phyloP scores from a whole-genome alignment of 768 basidiomycete genomes.

The Rhizopogon salebrosus region DNA sequence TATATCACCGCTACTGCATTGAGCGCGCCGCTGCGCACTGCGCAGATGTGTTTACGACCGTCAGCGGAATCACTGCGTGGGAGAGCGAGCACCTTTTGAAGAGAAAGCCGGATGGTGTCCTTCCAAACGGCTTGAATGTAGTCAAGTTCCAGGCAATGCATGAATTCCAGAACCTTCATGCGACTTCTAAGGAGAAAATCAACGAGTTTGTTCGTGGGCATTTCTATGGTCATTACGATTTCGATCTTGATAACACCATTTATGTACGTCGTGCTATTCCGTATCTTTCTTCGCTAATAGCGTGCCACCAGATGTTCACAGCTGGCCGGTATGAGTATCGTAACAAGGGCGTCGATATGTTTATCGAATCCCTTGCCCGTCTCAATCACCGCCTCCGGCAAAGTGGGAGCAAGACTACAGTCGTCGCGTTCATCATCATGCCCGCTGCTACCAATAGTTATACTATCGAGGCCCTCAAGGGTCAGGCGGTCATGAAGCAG shows the following conservation, averaged over 20 bases:
- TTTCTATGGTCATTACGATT: slow-evolving; percentile 97
- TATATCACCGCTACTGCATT: slow-evolving; percentile 97
- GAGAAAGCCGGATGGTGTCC: slow-evolving; percentile 93
- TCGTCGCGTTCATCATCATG: slow-evolving; percentile 99
- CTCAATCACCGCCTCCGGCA: slow-evolving; percentile 62
- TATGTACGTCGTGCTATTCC: slow-evolving; percentile 46
- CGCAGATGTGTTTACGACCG: slow-evolving; percentile 97
- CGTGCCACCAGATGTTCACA: slow-evolving; percentile 75
- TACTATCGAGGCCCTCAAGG: slow-evolving; percentile 95
- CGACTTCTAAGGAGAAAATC: slow-evolving; percentile 93
- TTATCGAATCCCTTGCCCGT: slow-evolving; percentile 93
- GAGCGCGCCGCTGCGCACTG: slow-evolving; percentile 93
- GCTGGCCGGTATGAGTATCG: slow-evolving; percentile 99
- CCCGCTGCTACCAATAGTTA: slow-evolving; percentile 95
- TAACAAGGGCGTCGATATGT: slow-evolving; percentile 99
- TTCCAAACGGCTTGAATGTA: slow-evolving; percentile 97
- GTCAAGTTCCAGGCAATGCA: slow-evolving; percentile 99
- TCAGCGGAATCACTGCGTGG: slow-evolving; percentile 97
- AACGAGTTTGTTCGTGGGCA: slow-evolving; percentile 97
- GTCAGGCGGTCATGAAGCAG: slow-evolving; percentile 96
- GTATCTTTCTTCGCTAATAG: slow-evolving; percentile 7
- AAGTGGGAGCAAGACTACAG: slow-evolving; percentile 67
- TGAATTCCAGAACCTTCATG: slow-evolving; percentile 96
- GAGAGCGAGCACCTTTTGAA: slow-evolving; percentile 95
- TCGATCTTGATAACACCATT: slow-evolving; percentile 88